A percentile compares a stretch with the other conserved stretches of the same genome.
These are phyloP conservation scores for Laetiporus sulphureus DNA, from an alignment of 1,284 basidiomycete genomes.

Conservation along the genomic window DNA sequence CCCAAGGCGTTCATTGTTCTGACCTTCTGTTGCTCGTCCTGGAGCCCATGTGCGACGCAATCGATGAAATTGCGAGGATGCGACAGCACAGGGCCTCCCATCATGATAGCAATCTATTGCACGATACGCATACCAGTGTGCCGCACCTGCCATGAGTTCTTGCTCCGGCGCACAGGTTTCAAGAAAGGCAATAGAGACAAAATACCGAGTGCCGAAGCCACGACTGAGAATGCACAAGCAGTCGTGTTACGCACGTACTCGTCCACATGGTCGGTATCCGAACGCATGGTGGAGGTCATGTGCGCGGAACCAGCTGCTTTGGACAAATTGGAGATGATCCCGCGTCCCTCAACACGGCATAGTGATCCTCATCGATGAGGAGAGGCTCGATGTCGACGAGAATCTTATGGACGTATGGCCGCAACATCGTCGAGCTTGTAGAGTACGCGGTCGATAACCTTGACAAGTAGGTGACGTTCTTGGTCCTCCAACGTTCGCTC, in stretches of 20 bases:
- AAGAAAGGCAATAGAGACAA: conserved; percentile 97
- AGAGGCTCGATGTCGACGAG: conserved; percentile 98
- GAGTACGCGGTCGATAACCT: conserved; percentile 97
- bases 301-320: conserved; percentile 98
- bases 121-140: conserved; percentile 99
- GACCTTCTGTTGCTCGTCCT: conserved; percentile 99
- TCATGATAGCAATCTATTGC: conserved; percentile 99
- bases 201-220: conserved; percentile 96
- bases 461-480: conserved; percentile 96
- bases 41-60: conserved; percentile 91
- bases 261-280: conserved; percentile 99
- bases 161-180: conserved; percentile 96
- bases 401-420: conserved; percentile 99
- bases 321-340: conserved; percentile 98
- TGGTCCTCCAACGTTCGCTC: conserved; percentile 98
- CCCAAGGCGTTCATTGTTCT: conserved; percentile 98
- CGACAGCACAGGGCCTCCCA: conserved; percentile 98
- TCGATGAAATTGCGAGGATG: conserved; percentile 96
- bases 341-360: conserved; percentile 98
- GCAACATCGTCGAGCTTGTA: conserved; percentile 99
- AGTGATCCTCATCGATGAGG: conserved; percentile 99
- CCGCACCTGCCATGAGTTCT: conserved; percentile 99
- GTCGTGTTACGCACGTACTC: conserved; percentile 99
- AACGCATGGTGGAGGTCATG: conserved; percentile 99
- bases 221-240: conserved; percentile 97